phyloP scores from a whole-genome alignment of 768 basidiomycete species.

The Boletus vinaceobasis region DNA sequence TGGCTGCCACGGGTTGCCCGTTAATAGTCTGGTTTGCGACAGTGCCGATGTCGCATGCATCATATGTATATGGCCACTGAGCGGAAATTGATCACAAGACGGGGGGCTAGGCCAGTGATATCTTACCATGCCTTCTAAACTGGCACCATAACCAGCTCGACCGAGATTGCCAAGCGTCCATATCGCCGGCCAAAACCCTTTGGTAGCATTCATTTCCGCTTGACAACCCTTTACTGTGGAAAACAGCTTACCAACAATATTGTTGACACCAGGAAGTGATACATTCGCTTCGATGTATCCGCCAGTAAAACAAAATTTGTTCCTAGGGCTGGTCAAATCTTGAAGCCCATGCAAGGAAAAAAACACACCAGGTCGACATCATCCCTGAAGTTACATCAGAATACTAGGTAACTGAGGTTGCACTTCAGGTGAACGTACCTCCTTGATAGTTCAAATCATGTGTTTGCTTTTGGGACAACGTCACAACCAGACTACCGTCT shows the following conservation, averaged over 20 bases:
- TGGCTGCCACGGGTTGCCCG: conserved; percentile 61
- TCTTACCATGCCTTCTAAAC: conserved; percentile 48
- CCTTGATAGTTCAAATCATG: conserved; percentile 46
- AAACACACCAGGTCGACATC: conserved; percentile 39
- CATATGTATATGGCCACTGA: conserved; percentile 69
- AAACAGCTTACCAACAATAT: conserved; percentile 46
- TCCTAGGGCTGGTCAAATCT: conserved; percentile 42
- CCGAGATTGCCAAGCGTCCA: conserved; percentile 61
- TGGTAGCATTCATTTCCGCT: conserved; percentile 1
- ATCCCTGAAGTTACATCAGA: conserved; percentile 42
- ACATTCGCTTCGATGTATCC: conserved; percentile 69
- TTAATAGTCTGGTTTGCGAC: conserved; percentile 76
- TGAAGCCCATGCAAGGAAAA: neutral
- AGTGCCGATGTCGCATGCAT: conserved; percentile 82
- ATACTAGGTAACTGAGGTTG: conserved; percentile 24
- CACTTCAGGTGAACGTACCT: conserved; percentile 22
- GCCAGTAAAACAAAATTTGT: conserved; percentile 88
- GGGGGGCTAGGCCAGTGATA: neutral
- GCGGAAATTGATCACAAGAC: conserved; percentile 1
- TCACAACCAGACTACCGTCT: conserved; percentile 50
- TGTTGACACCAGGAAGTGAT: conserved; percentile 61
- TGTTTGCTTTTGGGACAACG: conserved; percentile 43
- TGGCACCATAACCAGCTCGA: conserved; percentile 69
- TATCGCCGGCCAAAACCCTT: conserved; percentile 51
- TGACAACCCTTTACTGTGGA: neutral